These are phyloP conservation scores for Buddleja alternifolia DNA, from an alignment of 257 asterid species.

Conservation along the genomic window DNA sequence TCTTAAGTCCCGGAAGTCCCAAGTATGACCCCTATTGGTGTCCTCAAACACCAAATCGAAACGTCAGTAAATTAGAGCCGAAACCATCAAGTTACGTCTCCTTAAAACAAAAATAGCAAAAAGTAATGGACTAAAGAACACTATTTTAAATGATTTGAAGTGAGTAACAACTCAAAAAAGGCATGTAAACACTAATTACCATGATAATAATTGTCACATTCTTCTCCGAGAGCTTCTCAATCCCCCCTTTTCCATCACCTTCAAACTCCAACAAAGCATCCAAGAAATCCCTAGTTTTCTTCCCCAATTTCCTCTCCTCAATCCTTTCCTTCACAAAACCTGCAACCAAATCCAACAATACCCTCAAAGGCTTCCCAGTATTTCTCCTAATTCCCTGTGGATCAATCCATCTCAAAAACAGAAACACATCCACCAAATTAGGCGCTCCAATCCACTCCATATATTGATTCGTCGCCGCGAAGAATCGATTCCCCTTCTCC, in stretches of 20 bases:
- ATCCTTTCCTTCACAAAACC: conserved; percentile 36
- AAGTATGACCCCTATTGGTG: no score
- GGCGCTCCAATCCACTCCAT: conserved; percentile 39
- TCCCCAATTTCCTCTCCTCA: conserved; percentile 28
- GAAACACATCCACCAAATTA: conserved; percentile 35
- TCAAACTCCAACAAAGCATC: conserved; percentile 49
- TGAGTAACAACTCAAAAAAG: no score
- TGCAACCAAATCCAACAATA: conserved; percentile 19
- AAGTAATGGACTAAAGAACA: no score
- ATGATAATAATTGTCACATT: conserved; percentile 40
- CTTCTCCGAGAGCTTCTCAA: conserved; percentile 38
- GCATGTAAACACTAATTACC: no score
- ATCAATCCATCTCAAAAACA: no score
- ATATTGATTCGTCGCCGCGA: conserved; percentile 29
- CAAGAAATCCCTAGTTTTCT: conserved; percentile 42
- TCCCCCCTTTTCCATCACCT: conserved; percentile 43
- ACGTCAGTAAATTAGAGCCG: no score
- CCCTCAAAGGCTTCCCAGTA: conserved; percentile 14
- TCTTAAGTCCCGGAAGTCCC: no score
- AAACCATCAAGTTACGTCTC: no score
- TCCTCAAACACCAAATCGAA: no score
- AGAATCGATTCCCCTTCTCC: conserved; percentile 35
- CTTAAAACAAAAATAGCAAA: no score
- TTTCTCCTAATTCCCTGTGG: conserved; percentile 33
- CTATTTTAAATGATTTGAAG: no score